A percentile compares a stretch with the other conserved stretches of the same genome.
Conservation (phyloP, 176 grass and related monocot genomes). For the Zizania latifolia region DNA sequence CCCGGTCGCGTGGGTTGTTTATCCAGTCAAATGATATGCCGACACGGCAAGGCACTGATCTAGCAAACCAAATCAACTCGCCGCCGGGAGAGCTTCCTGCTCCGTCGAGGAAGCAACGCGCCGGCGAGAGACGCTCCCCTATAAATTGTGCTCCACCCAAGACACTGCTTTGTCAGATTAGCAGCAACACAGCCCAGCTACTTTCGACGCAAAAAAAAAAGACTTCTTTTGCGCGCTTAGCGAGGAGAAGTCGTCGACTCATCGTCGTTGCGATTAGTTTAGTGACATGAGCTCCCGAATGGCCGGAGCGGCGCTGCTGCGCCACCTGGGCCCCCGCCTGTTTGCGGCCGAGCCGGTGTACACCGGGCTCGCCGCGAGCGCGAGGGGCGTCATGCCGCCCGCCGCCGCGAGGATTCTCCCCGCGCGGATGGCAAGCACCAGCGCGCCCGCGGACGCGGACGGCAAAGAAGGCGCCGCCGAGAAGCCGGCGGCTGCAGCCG, state of each 20-base stretch:
- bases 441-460: conserved; percentile 5
- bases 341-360: conserved; percentile 17
- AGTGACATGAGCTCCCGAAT: conserved; percentile 50
- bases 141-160: background rate
- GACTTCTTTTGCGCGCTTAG: no score
- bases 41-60: background rate
- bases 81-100: background rate
- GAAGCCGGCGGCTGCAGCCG: background rate
- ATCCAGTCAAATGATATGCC: background rate
- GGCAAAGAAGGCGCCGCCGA: background rate
- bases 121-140: background rate
- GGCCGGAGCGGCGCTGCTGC: conserved; percentile 32
- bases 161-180: background rate
- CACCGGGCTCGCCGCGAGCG: conserved; percentile 10
- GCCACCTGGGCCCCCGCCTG: conserved; percentile 41
- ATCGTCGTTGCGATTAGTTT: no score
- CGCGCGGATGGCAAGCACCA: conserved; percentile 30
- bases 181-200: no score
- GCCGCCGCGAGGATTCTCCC: conserved; percentile 25
- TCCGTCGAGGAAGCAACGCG: conserved; percentile 14
- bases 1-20: no score
- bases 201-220: no score
- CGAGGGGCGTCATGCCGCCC: conserved; percentile 23
- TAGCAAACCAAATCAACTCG: background rate
- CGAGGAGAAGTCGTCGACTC: no score